These are phyloP conservation scores for Fusarium xylarioides DNA, from an alignment of 2,329 filamentous ascomycete species.

Conservation along the genomic window DNA sequence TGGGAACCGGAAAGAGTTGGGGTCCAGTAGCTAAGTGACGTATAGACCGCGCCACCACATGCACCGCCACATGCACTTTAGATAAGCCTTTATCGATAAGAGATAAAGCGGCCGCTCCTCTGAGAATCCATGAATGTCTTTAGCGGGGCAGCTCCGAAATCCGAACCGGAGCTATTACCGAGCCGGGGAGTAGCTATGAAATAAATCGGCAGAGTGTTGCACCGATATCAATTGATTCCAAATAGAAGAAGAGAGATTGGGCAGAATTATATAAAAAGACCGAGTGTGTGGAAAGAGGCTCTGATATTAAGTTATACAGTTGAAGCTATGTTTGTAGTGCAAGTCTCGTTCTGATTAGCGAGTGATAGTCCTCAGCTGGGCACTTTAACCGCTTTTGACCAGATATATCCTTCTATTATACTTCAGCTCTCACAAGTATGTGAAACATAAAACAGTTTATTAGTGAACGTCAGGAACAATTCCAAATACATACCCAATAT, in stretches of 20 bases:
- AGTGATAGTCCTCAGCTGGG: neutral
- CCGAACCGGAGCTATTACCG: constrained; percentile 26
- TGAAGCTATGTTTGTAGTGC: neutral
- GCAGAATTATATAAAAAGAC: constrained; percentile 2
- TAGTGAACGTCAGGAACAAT: neutral
- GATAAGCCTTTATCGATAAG: constrained; percentile 4
- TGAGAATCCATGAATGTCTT: neutral
- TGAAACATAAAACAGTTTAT: neutral
- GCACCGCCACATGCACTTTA: neutral
- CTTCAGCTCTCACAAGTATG: neutral
- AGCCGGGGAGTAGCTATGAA: constrained; percentile 23
- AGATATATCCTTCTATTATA: neutral
- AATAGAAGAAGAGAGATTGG: neutral
- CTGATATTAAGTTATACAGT: neutral
- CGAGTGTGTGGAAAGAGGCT: neutral
- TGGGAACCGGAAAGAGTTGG: neutral
- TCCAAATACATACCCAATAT: constrained; percentile 21
- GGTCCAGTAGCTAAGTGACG: constrained; percentile 10
- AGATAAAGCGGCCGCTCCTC: neutral
- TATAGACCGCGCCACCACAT: constrained; percentile 1
- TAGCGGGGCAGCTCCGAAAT: constrained; percentile 15
- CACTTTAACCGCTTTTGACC: constrained; percentile 11
- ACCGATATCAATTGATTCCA: constrained; percentile 18
- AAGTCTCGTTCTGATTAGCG: constrained; percentile 3
- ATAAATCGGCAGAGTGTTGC: constrained; percentile 6